Evolutionary conservation across 2,329 filamentous ascomycete species (phyloP), one percentile per base, ranked within the genome.

Genomic region (Cytospora piceicola): DNA sequence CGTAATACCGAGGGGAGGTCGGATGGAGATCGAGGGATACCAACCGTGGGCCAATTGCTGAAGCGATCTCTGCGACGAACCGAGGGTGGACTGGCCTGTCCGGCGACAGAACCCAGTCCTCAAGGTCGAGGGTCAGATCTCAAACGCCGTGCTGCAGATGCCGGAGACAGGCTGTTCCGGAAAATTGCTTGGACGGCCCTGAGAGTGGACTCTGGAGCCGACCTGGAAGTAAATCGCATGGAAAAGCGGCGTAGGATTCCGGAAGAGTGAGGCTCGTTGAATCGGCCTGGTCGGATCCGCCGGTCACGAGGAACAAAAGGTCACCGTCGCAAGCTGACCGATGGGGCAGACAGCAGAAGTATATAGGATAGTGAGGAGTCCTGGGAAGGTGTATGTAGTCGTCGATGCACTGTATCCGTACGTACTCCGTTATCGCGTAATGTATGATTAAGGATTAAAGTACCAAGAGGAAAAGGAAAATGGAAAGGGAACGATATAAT

Each of bases 1-100:
- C 75, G 75, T 79, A 77, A 78, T 78, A 77, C 77, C 77, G 72
- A 65, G 42, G 54, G 49, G 58, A 42, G 51, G n/a, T 46, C 53
- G 42, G 39, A 53, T 54, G 56, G 32, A 39, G 55, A 52, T 51
- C 60, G 64, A 59, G 42, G 63, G 63, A n/a, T 4, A 57, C 36
- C 58, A 53, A 30, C 42, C 61, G 61, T 63, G 53, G 61, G 53
- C 61, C 61, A 57, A 58, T 57, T 57, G 36, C 53, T 54, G 53
- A 32, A 57, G 61, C 56, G 53, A 52, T 53, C 34, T 54, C 55
- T 55, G 61, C 39, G 61, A 63, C 61, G 42, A 57, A 63, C 29
- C 53, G 46, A 54, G 53, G 24, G 53, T 51, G 60, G 53, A 36
- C 53, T 63, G 36, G 60, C 20, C 60, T 51, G 53, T 29, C 29